Base-by-base conservation (phyloP, 768 basidiomycete genomes). In the Roridomyces roridus region DNA sequence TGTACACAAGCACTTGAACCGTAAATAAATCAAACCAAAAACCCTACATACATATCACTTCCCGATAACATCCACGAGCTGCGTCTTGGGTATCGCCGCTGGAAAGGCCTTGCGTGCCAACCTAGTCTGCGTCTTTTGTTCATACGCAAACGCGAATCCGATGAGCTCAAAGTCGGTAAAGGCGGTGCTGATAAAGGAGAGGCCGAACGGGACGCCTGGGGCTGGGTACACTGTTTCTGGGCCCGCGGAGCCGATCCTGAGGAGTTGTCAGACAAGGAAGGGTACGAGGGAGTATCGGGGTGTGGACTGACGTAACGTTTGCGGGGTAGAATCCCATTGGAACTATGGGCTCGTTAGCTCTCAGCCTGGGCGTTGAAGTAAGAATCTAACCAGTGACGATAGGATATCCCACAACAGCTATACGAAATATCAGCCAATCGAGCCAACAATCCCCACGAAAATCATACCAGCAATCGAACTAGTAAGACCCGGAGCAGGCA, bases 381-480 rank as follows among this genome's bases (percentile, higher is more conserved):
- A 25, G 35, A n/a, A 42, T 25, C 73, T 62, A 40, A 83, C 86
- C 85, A 21, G 87, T 86, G 34, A 87, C 74, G 49, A 87, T 84
- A 2, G 87, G 87, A 60, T 87, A 88, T 8, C 86, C 87, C 5
- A 84, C 83, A 51, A 87, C 80, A 4, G 85, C 87, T 70, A 70
- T 65, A 57, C n/a, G n/a, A 41, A 34, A 18, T 21, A 18, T 50
- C 43, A 70, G n/a, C 7, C 12, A 14, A 15, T 11, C 17, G n/a
- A 17, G 45, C 10, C 29, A 34, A 10, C 18, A 40, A n/a, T 20
- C n/a, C n/a, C n/a, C n/a, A n/a, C n/a, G n/a, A n/a, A n/a, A n/a
- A n/a, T n/a, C n/a, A 34, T 80, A 80, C 53, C 82, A 87, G 20
- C 69, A 70, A 51, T 81, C 75, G n/a, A 84, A 69, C 86, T 87